These are phyloP conservation scores for Fusarium anguioides DNA, from an alignment of 2,329 filamentous ascomycete species.

Conservation along the genomic window DNA sequence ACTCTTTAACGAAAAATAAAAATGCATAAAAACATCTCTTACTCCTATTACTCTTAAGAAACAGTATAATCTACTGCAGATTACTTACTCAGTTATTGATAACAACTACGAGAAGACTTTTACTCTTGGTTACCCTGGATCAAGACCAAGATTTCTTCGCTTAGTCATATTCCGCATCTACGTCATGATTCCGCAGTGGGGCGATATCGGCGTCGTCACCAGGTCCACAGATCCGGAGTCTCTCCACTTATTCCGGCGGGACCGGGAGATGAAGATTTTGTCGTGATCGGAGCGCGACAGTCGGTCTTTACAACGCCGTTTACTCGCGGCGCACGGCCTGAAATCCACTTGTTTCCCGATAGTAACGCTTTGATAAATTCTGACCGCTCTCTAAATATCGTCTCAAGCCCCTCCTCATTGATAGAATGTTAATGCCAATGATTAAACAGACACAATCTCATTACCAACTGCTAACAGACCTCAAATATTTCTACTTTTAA, in stretches of 20 bases:
- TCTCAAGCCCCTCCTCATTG: background rate
- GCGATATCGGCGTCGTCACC: background rate
- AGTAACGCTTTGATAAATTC: background rate
- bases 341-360: slow-evolving; percentile 9
- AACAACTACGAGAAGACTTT: too few relatives aligned
- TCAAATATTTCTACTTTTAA: too few relatives aligned
- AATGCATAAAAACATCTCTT: too few relatives aligned
- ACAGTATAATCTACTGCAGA: too few relatives aligned
- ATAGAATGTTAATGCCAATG: too few relatives aligned
- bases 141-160: background rate
- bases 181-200: background rate
- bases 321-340: background rate
- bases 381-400: background rate
- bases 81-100: too few relatives aligned
- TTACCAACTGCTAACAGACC: too few relatives aligned
- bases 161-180: background rate
- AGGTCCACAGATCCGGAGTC: background rate
- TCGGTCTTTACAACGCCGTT: background rate
- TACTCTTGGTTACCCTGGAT: background rate
- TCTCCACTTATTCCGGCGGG: background rate
- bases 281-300: background rate
- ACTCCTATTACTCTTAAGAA: too few relatives aligned
- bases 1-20: too few relatives aligned
- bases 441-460: too few relatives aligned
- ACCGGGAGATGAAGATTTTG: background rate